These are phyloP conservation scores for Forsythia viridissima DNA, from an alignment of 257 asterid species.

Conservation along the genomic window DNA sequence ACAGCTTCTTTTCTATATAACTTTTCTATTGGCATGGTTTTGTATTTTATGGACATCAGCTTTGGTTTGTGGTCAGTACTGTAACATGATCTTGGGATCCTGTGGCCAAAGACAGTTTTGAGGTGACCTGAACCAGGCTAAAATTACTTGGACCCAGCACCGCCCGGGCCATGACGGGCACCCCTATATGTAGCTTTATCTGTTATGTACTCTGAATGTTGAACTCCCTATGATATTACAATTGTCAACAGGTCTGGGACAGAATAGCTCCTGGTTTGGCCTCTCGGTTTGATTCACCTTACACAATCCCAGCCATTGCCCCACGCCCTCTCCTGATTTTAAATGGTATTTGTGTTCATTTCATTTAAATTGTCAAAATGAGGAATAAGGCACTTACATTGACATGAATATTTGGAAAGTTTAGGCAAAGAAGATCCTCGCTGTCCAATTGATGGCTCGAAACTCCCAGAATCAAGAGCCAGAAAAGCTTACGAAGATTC, in stretches of 20 bases:
- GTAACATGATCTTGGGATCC: no score
- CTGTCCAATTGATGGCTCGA: slow-evolving; percentile 66
- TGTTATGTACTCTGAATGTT: neutral
- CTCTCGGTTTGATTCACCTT: slow-evolving; percentile 72
- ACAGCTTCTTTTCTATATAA: no score
- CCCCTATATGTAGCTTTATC: neutral
- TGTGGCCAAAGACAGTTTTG: no score
- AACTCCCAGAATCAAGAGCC: slow-evolving; percentile 55
- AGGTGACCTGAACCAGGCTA: no score
- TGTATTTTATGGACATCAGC: no score
- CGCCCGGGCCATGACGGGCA: neutral
- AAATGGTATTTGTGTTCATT: slow-evolving; percentile 49
- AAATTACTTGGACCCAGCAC: no score
- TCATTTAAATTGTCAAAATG: neutral
- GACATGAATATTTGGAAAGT: slow-evolving; percentile 6
- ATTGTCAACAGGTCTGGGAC: slow-evolving; percentile 74
- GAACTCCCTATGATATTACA: neutral
- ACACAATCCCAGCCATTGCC: slow-evolving; percentile 62
- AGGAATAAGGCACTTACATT: neutral
- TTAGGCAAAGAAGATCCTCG: slow-evolving; percentile 85
- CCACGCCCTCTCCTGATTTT: slow-evolving; percentile 86
- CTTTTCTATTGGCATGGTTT: no score
- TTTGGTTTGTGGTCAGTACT: no score
- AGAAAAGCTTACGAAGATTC: slow-evolving; percentile 36
- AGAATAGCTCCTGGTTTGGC: slow-evolving; percentile 88